Evolutionary conservation across 805 yeast species (phyloP), one percentile per base, ranked within the genome.

Genomic region (Wickerhamomyces pijperi): DNA sequence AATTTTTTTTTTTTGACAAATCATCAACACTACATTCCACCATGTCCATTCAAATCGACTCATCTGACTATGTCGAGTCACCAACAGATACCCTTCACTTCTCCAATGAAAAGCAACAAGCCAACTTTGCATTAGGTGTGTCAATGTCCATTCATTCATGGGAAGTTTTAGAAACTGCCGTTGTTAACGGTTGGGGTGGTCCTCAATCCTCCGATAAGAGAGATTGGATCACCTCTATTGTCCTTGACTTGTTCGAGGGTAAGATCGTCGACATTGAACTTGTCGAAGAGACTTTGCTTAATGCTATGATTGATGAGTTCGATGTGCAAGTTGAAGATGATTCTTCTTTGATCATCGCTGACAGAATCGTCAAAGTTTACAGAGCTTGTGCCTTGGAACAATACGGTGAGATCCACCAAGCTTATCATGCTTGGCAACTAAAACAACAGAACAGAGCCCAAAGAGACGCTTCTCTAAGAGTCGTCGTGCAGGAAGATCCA

Each of bases 171-270:
- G 70, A 74, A 36, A 81, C 83, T 1, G 98, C 98, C 0, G 97
- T 92, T 9, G 94, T 76, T 5, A 86, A 84, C 56, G 66, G 70
- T 23, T 92, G 98, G 97, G 99, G 98, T 43, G 99, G 98, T 1
- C 78, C 95, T 13, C 82, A 84, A 28, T 80, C 94, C 13, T 75
- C 71, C 1, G 97, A 84, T 31, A 92, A 92, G 59, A 71, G 99
- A 54, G 98, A 92, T 57, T 92, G 98, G 98, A 71, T 90, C 46
- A 75, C 84, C 4, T 94, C 85, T 4, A 64, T 84, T 13, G 74
- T 90, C 3, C 72, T 87, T 21, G 97, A 86, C 28, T 66, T 87
- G 39, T 92, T 90, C 54, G 67, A 59, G 34, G 78, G 72, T 36
- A 71, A 66, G 37, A 68, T 73, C 4, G 83, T 90, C 5, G 97